These are phyloP conservation scores for Chlorella vulgaris DNA, from an alignment of 139 green algal species.

Conservation along the genomic window DNA sequence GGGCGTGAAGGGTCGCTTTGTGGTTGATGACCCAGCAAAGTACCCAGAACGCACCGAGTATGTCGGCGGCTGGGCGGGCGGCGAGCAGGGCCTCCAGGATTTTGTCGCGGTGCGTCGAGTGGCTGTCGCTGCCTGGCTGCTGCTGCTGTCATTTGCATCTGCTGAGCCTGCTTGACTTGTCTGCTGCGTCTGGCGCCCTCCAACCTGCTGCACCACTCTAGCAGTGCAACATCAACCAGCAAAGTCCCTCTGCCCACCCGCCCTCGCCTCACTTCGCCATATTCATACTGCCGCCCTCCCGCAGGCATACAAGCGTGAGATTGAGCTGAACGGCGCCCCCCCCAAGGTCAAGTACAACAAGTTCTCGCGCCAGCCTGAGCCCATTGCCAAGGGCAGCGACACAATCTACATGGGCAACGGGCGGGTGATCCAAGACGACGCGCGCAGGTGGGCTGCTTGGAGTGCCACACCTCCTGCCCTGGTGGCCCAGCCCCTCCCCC, in stretches of 20 bases:
- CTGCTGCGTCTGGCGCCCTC: too few species aligned
- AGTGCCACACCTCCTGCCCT: too few species aligned
- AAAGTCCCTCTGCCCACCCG: not conserved
- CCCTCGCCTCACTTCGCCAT: too few species aligned
- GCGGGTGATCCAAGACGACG: constrained; percentile 57
- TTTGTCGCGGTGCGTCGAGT: constrained; percentile 58
- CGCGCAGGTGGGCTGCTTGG: constrained; percentile 18
- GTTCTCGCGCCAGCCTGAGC: constrained; percentile 1
- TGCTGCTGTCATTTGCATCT: too few species aligned
- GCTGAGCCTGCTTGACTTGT: too few species aligned
- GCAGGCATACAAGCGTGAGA: constrained; percentile 1
- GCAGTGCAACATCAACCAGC: not conserved
- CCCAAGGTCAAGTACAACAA: constrained; percentile 1
- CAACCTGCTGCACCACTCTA: not conserved
- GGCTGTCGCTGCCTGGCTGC: not conserved
- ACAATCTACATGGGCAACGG: constrained; percentile 66
- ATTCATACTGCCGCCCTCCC: not conserved
- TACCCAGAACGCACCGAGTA: constrained; percentile 33
- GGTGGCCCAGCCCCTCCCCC: too few species aligned
- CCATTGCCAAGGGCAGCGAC: constrained; percentile 40
- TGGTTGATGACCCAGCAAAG: constrained; percentile 43
- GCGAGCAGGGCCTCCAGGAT: constrained; percentile 78
- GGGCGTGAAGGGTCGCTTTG: constrained; percentile 33
- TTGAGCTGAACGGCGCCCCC: constrained; percentile 3
- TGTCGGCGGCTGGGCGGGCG: constrained; percentile 85